phyloP scores from a whole-genome alignment of 208 protist genomes.

The Trypanosoma rangeli region DNA sequence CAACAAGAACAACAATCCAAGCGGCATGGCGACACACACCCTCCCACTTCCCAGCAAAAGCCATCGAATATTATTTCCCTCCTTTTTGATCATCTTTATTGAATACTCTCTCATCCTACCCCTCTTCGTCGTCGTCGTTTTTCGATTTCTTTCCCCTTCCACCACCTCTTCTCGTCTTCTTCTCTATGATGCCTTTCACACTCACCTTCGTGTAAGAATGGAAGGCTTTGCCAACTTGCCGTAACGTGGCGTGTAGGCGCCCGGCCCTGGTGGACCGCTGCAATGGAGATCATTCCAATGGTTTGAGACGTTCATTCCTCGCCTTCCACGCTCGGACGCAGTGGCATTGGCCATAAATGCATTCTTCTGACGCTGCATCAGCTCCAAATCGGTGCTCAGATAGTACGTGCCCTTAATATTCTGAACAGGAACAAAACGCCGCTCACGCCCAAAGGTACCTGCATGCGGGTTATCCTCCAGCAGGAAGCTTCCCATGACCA shows the following conservation, averaged over 20 bases:
- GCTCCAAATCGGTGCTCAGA: constrained; percentile 46
- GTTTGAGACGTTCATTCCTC: constrained; percentile 27
- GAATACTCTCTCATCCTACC: background rate
- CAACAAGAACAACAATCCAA: background rate
- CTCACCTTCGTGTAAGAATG: constrained; percentile 23
- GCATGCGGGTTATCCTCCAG: constrained; percentile 47
- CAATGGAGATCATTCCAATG: constrained; percentile 26
- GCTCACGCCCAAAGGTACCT: constrained; percentile 69
- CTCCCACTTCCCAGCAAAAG: background rate
- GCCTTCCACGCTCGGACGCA: constrained; percentile 16
- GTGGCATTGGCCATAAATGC: background rate
- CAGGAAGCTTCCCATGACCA: constrained; percentile 61
- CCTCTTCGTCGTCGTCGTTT: background rate
- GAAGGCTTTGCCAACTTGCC: constrained; percentile 60
- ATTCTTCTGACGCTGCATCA: constrained; percentile 37
- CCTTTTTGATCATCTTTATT: background rate
- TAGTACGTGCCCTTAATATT: constrained; percentile 53
- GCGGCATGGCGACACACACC: background rate
- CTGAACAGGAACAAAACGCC: constrained; percentile 59
- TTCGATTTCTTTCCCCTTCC: background rate
- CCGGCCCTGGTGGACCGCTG: constrained; percentile 56
- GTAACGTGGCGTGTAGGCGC: constrained; percentile 79
- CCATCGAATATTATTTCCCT: background rate
- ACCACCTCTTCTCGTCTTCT: background rate
- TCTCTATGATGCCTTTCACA: background rate